Conservation (phyloP, 2,329 filamentous ascomycete genomes). For the Arthrobotrys conoides region DNA sequence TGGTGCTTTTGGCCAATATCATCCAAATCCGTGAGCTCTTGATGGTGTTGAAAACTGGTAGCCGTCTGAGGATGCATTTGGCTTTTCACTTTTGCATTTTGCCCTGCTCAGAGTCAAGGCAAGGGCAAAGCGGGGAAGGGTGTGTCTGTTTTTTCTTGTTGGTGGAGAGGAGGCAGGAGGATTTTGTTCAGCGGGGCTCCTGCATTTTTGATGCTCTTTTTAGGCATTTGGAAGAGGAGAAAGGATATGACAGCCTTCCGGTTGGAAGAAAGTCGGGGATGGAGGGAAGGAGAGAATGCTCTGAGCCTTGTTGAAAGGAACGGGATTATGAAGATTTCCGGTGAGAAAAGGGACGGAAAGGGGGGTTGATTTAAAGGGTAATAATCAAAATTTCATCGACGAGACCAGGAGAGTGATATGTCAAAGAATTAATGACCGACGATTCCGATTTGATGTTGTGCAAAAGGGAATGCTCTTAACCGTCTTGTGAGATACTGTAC, state of each 20-base stretch:
- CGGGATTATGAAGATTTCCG: neutral
- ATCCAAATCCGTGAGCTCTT: slow-evolving; percentile 53
- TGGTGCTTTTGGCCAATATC: slow-evolving; percentile 49
- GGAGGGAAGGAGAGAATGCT: slow-evolving; percentile 34
- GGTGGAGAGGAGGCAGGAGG: slow-evolving; percentile 3
- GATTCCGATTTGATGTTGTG: slow-evolving; percentile 51
- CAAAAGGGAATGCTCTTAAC: slow-evolving; percentile 58
- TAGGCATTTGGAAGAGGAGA: slow-evolving; percentile 53
- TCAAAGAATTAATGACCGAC: slow-evolving; percentile 38
- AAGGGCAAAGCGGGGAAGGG: slow-evolving; percentile 44
- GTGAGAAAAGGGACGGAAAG: slow-evolving; percentile 22
- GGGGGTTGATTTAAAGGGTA: slow-evolving; percentile 1
- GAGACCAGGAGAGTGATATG: slow-evolving; percentile 22
- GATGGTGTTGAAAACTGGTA: slow-evolving; percentile 50
- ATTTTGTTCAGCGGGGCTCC: slow-evolving; percentile 51
- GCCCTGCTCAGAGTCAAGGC: slow-evolving; percentile 26
- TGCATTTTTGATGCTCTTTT: slow-evolving; percentile 58
- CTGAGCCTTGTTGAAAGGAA: slow-evolving; percentile 40
- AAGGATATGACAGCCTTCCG: slow-evolving; percentile 39
- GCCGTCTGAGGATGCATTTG: slow-evolving; percentile 48
- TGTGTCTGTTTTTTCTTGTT: slow-evolving; percentile 19
- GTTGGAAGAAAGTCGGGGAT: slow-evolving; percentile 41
- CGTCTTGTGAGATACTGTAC: slow-evolving; percentile 43
- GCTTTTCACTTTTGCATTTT: slow-evolving; percentile 40
- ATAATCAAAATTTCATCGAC: slow-evolving; percentile 13